These are phyloP conservation scores for Candida neerlandica DNA, from an alignment of 1,139 yeast species.

Conservation along the genomic window DNA sequence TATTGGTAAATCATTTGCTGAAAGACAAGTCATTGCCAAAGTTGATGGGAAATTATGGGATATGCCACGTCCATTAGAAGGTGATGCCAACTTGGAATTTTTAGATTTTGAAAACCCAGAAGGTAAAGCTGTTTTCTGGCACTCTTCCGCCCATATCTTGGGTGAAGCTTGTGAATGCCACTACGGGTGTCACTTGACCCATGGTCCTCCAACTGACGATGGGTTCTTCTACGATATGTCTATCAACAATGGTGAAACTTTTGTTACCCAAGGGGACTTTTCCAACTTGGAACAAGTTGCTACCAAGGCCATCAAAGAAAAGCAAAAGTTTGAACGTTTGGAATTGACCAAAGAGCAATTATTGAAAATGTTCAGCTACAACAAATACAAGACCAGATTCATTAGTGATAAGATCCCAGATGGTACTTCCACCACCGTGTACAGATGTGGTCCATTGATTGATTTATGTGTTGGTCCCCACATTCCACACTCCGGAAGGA, in stretches of 20 bases:
- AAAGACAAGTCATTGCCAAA: constrained; percentile 87
- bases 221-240: constrained; percentile 98
- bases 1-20: constrained; percentile 81
- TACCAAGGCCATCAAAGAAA: constrained; percentile 90
- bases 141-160: constrained; percentile 95
- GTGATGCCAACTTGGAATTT: constrained; percentile 69
- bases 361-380: constrained; percentile 90
- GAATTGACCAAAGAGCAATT: constrained; percentile 90
- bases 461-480: constrained; percentile 99
- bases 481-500: constrained; percentile 95
- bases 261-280: constrained; percentile 83
- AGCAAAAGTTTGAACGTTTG: constrained; percentile 93
- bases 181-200: constrained; percentile 83
- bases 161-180: constrained; percentile 99
- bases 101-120: constrained; percentile 71
- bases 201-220: constrained; percentile 97
- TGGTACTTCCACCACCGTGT: constrained; percentile 94
- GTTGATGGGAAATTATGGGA: constrained; percentile 94
- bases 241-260: constrained; percentile 72
- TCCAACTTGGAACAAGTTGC: constrained; percentile 83
- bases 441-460: constrained; percentile 96
- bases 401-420: constrained; percentile 91
- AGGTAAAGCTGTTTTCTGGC: constrained; percentile 98
- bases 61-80: constrained; percentile 90
- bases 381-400: constrained; percentile 91